Conservation (phyloP, 2,329 filamentous ascomycete species). For the Colletotrichum cereale region DNA sequence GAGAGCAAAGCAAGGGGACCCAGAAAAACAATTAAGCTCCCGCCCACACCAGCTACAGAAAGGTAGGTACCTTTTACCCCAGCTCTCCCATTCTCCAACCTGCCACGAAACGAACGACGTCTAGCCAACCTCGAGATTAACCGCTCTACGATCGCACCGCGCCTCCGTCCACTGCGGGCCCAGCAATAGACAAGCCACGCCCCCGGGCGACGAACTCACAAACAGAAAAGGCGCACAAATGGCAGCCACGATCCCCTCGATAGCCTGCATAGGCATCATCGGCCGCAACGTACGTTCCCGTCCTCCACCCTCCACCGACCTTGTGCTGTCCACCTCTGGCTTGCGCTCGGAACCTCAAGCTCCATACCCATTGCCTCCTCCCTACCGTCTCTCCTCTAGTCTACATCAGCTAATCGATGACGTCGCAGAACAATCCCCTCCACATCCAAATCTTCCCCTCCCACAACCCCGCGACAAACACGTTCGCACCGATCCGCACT, state of each 20-base stretch:
- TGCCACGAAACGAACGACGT: conserved; percentile 2
- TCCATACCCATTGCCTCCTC: not conserved
- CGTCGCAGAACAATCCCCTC: conserved; percentile 89
- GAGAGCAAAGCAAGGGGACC: not conserved
- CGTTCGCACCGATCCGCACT: conserved; percentile 70
- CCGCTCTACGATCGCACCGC: not conserved
- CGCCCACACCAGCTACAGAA: conserved; percentile 23
- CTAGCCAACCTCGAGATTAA: not conserved
- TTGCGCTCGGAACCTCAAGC: not conserved
- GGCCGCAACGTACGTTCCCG: conserved; percentile 81
- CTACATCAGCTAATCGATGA: conserved; percentile 28
- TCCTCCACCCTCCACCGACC: conserved; percentile 4
- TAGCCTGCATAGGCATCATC: conserved; percentile 94
- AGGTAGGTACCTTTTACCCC: conserved; percentile 10
- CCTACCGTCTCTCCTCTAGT: conserved; percentile 10
- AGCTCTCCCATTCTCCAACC: conserved; percentile 32
- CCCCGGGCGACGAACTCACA: not conserved
- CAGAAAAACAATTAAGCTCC: conserved; percentile 38
- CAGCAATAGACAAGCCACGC: not conserved
- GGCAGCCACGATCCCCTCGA: conserved; percentile 78
- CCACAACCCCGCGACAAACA: conserved; percentile 68
- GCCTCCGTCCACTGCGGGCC: not conserved
- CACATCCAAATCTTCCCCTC: conserved; percentile 92
- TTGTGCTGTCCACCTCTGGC: not conserved
- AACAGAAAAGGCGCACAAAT: conserved; percentile 51